These are phyloP conservation scores for Trichoderma simmonsii DNA, from an alignment of 2,329 filamentous ascomycete species.

Conservation along the genomic window DNA sequence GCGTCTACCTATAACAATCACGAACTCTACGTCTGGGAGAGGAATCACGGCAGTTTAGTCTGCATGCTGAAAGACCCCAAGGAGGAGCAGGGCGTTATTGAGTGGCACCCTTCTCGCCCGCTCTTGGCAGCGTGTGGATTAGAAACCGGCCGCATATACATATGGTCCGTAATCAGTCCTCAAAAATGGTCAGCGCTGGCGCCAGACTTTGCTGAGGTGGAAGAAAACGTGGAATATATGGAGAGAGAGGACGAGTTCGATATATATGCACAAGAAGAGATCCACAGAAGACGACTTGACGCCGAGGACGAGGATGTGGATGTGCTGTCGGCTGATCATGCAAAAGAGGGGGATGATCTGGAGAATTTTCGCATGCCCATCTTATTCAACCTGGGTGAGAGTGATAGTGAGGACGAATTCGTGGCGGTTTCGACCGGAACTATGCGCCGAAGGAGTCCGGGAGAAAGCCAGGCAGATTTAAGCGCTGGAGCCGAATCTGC, in stretches of 20 bases:
- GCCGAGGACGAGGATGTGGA: constrained; percentile 92
- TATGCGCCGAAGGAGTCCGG: constrained; percentile 80
- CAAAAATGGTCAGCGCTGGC: constrained; percentile 97
- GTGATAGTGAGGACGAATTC: constrained; percentile 91
- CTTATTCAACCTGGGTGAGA: constrained; percentile 86
- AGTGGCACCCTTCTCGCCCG: constrained; percentile 90
- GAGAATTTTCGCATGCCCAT: constrained; percentile 86
- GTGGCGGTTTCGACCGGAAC: constrained; percentile 69
- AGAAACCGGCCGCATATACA: constrained; percentile 89
- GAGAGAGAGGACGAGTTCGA: constrained; percentile 98
- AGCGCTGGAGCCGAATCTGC: constrained; percentile 58
- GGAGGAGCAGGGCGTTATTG: constrained; percentile 92
- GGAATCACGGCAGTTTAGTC: constrained; percentile 86
- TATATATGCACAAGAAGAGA: constrained; percentile 90
- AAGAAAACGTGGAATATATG: constrained; percentile 96
- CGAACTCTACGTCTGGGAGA: constrained; percentile 97
- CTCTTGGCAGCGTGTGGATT: constrained; percentile 88
- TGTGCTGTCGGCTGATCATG: constrained; percentile 68
- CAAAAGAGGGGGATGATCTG: constrained; percentile 58
- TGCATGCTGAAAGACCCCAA: constrained; percentile 96
- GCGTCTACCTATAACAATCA: constrained; percentile 98
- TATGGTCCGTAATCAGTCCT: constrained; percentile 92
- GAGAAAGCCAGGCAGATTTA: constrained; percentile 52
- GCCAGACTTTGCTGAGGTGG: constrained; percentile 94
- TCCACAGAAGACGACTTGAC: constrained; percentile 86